phyloP scores from a whole-genome alignment of 2,329 filamentous ascomycete genomes.

The Ceratocystis cacaofunesta region DNA sequence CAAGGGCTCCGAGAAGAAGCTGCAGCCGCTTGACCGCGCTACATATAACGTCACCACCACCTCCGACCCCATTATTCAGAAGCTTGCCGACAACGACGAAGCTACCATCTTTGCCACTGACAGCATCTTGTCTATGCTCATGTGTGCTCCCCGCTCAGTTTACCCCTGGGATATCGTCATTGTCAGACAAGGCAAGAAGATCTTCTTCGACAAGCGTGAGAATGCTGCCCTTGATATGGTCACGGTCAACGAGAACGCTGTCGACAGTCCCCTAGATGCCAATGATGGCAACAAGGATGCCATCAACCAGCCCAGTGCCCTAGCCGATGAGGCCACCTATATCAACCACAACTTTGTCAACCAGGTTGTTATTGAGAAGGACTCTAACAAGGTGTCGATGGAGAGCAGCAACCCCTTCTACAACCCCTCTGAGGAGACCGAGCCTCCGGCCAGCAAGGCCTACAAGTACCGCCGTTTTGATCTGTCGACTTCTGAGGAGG shows the following conservation, averaged over 20 bases:
- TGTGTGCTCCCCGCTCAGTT: conserved; percentile 92
- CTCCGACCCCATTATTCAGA: conserved; percentile 90
- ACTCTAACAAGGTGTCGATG: conserved; percentile 68
- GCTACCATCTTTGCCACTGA: conserved; percentile 95
- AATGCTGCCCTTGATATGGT: conserved; percentile 92
- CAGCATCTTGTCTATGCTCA: conserved; percentile 95
- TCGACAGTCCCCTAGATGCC: conserved; percentile 81
- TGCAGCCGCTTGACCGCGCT: conserved; percentile 79
- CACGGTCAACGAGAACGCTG: conserved; percentile 97
- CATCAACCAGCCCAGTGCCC: conserved; percentile 83
- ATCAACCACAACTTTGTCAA: conserved; percentile 99
- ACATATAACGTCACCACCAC: conserved; percentile 98
- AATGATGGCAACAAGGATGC: conserved; percentile 85
- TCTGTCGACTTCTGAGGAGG: conserved; percentile 83
- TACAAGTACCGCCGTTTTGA: conserved; percentile 99
- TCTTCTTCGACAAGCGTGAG: conserved; percentile 97
- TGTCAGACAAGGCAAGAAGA: conserved; percentile 80
- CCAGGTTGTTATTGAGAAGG: conserved; percentile 78
- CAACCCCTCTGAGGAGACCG: conserved; percentile 80
- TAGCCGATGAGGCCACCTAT: conserved; percentile 94
- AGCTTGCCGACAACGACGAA: conserved; percentile 88
- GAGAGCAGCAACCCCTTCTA: conserved; percentile 91
- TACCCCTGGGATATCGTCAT: conserved; percentile 99
- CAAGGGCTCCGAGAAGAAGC: conserved; percentile 74
- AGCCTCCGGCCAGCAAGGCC: conserved; percentile 85